Evolutionary conservation across 2,329 filamentous ascomycete genomes (phyloP), one percentile per base, ranked within the genome.

Genomic region (Neonectria punicea): DNA sequence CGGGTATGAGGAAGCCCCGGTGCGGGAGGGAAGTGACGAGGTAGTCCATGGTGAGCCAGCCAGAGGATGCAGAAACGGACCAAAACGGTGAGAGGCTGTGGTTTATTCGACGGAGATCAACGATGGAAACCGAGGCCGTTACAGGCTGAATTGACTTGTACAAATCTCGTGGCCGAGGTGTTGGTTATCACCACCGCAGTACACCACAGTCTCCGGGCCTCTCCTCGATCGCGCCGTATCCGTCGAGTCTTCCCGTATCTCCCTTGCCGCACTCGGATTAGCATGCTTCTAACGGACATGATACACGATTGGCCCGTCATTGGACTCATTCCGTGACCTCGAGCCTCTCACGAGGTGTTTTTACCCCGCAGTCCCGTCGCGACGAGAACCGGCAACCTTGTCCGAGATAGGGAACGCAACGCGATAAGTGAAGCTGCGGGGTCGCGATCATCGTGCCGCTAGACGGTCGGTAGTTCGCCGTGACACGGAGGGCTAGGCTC

Each of bases 311-410:
- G 61, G 30, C 18, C 58, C 46, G 34, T 7, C 34, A 36, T 36
- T 36, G 34, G 34, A 16, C 13, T 13, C 14, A 20, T 20, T 20
- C 36, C 25, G 8, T 14, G 28, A 25, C 34, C 18, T 25, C 30
- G 16, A 41, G 34, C 22, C 25, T 39, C 11, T 36, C 30, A 22
- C 50, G 49, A 53, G 8, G 43, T 22, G 28, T 18, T 44, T 25
- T 63, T 16, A 66, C 64, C 64, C 64, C 64, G 64, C 64, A 59
- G 39, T 36, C n/a, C 30, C 44, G 18, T 30, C 16, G 46, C 13
- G 51, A 51, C 11, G 20, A 10, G 36, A 14, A 44, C 41, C 64
- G 64, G 64, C 39, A 60, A 57, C 60, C 44, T 16, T 66, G 50
- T 54, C 64, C 64, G 7, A 41, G 57, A 63, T 55, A 53, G 64